Evolutionary conservation across 805 yeast species (phyloP).

Genomic region (Jamesozyma jinghongensis): DNA sequence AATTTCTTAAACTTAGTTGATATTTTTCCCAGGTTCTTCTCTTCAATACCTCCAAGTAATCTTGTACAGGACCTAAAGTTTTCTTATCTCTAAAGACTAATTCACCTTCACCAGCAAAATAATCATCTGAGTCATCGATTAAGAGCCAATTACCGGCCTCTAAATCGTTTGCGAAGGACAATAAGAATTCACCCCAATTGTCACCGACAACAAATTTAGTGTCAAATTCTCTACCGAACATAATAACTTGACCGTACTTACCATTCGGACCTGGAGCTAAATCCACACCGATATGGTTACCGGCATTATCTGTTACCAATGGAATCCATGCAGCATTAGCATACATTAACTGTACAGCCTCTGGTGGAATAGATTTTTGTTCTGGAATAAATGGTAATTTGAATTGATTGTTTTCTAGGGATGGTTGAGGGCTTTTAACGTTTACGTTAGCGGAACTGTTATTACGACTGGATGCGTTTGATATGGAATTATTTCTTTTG

Average conservation of each 20-base stretch:
- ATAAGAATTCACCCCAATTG: conserved; percentile 81
- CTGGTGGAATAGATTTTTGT: conserved; percentile 71
- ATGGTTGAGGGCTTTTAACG: too few species aligned
- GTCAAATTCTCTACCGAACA: conserved; percentile 92
- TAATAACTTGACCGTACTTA: conserved; percentile 80
- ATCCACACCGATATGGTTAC: conserved; percentile 89
- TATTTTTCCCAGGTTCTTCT: conserved; percentile 24
- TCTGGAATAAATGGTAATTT: conserved; percentile 36
- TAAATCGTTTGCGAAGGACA: conserved; percentile 76
- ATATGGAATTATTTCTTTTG: conserved; percentile 15
- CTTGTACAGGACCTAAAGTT: conserved; percentile 38
- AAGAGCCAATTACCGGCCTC: conserved; percentile 76
- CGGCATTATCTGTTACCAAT: conserved; percentile 74
- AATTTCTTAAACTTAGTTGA: conserved; percentile 4
- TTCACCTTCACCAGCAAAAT: conserved; percentile 65
- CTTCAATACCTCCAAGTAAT: conserved; percentile 34
- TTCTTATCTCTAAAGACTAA: conserved; percentile 58
- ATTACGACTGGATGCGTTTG: conserved; percentile 15
- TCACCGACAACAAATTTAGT: conserved; percentile 78
- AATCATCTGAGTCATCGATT: conserved; percentile 56
- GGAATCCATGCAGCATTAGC: conserved; percentile 95
- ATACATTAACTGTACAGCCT: conserved; percentile 60
- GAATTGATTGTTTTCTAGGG: conserved; percentile 28
- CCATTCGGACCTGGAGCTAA: conserved; percentile 75
- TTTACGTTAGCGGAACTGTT: conserved; percentile 1